phyloP scores from a whole-genome alignment of 2,329 filamentous ascomycete species.

The Alternaria sp. region DNA sequence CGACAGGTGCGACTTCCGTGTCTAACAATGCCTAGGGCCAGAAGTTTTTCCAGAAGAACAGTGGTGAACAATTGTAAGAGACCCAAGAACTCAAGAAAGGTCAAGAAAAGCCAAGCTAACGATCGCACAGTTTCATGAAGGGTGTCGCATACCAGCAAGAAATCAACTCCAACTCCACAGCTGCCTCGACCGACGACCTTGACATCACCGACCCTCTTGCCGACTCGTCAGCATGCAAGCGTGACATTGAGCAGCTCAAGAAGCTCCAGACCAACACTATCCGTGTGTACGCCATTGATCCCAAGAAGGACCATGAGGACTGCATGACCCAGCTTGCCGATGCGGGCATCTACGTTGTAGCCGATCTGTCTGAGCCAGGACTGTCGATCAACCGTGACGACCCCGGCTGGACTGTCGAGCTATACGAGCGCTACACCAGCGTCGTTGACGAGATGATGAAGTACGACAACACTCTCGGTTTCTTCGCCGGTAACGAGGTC shows the following conservation, averaged over 20 bases:
- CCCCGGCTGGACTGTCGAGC: conserved; percentile 77
- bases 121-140: conserved; percentile 72
- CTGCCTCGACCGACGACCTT: conserved; percentile 53
- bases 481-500: conserved; percentile 99
- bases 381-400: conserved; percentile 84
- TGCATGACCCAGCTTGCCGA: conserved; percentile 86
- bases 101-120: conserved; percentile 20
- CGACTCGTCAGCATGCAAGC: conserved; percentile 72
- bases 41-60: conserved; percentile 90
- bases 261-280: conserved; percentile 83
- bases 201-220: conserved; percentile 84
- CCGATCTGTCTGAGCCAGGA: conserved; percentile 83
- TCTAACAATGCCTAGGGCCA: conserved; percentile 61
- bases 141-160: conserved; percentile 94
- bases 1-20: conserved; percentile 2
- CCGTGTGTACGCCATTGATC: conserved; percentile 92
- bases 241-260: conserved; percentile 82
- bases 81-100: not conserved
- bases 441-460: conserved; percentile 82
- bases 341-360: conserved; percentile 92
- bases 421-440: conserved; percentile 80
- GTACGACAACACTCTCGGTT: conserved; percentile 92
- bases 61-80: conserved; percentile 69
- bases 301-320: conserved; percentile 73
- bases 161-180: conserved; percentile 61